Evolutionary conservation across 257 asterid genomes (phyloP).

Genomic region (Capsicum pubescens): DNA sequence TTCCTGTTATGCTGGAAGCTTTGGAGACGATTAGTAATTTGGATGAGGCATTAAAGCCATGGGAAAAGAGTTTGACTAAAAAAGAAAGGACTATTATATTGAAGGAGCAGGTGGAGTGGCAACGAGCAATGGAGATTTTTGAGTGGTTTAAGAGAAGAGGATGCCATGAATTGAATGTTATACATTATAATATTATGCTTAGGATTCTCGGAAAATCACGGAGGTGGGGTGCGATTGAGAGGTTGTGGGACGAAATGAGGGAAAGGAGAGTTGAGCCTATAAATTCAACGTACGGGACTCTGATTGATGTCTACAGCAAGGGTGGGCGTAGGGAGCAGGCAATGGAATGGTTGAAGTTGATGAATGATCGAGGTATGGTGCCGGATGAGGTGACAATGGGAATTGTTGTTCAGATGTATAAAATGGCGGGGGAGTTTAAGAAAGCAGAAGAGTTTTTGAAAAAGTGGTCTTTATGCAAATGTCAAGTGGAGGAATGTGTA

Average conservation of each 20-base stretch:
- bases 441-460: constrained; percentile 82
- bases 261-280: constrained; percentile 57
- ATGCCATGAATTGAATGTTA: constrained; percentile 81
- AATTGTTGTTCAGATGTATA: constrained; percentile 86
- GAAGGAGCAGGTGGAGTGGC: constrained; percentile 91
- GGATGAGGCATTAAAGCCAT: constrained; percentile 80
- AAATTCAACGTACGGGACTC: constrained; percentile 90
- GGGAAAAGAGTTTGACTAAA: constrained; percentile 75
- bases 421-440: constrained; percentile 79
- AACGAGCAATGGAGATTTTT: constrained; percentile 81
- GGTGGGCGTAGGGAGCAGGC: constrained; percentile 70
- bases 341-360: constrained; percentile 73
- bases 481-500: constrained; percentile 31
- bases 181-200: constrained; percentile 86
- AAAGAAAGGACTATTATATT: constrained; percentile 82
- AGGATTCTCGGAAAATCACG: constrained; percentile 72
- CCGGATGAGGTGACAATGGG: constrained; percentile 98
- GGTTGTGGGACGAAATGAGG: constrained; percentile 73
- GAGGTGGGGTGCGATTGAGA: constrained; percentile 73
- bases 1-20: constrained; percentile 81
- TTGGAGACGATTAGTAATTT: constrained; percentile 56
- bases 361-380: constrained; percentile 63
- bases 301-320: constrained; percentile 84
- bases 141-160: constrained; percentile 82
- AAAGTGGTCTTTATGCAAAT: constrained; percentile 65